These are phyloP conservation scores for Saccharum officinarum DNA, from an alignment of 176 grass and related monocot genomes.

Conservation along the genomic window DNA sequence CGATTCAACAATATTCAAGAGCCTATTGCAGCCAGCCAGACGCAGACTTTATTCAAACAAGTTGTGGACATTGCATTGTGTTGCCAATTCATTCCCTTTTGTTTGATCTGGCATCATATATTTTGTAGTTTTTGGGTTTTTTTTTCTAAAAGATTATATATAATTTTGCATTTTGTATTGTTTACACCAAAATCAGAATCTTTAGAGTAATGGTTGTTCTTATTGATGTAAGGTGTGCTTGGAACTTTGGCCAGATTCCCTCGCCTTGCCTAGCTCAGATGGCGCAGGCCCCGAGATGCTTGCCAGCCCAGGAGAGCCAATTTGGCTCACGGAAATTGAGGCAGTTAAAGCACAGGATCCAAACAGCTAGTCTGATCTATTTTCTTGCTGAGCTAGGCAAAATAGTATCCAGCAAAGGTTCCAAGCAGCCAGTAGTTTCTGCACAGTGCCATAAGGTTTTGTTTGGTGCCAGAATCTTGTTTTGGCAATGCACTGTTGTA, in stretches of 20 bases:
- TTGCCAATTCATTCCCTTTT: neutral
- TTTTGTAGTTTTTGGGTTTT: neutral
- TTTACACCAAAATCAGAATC: neutral
- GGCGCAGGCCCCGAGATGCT: no score
- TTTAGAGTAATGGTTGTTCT: neutral
- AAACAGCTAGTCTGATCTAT: no score
- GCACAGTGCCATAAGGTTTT: neutral
- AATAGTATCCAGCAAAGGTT: no score
- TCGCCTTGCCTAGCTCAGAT: no score
- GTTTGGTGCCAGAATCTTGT: neutral
- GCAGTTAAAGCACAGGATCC: no score
- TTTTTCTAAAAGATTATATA: neutral
- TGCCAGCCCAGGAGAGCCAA: no score
- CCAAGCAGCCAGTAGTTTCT: neutral
- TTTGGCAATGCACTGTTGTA: no score
- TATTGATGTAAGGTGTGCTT: neutral
- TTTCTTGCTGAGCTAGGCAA: no score
- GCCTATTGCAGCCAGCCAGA: neutral
- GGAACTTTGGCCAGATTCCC: no score
- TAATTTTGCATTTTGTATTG: neutral
- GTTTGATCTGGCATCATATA: neutral
- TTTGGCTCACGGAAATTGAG: no score
- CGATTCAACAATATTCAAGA: neutral
- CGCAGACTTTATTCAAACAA: neutral
- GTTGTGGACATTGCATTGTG: neutral